These are phyloP conservation scores for Colletotrichum eremochloae DNA, from an alignment of 2,329 filamentous ascomycete genomes.

Conservation along the genomic window DNA sequence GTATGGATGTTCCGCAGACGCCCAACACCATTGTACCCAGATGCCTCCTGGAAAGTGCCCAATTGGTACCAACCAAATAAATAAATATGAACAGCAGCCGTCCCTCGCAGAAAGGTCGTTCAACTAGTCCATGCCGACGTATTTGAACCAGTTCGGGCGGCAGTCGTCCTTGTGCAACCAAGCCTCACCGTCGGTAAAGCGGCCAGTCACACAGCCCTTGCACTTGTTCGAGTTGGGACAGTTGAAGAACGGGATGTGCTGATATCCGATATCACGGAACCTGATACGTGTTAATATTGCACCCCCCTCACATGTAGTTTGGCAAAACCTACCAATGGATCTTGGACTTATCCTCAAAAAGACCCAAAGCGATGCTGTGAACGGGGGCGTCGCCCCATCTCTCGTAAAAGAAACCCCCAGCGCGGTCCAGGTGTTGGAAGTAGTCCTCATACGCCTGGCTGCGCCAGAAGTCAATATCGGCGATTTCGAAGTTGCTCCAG, in stretches of 20 bases:
- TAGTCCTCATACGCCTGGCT: conserved; percentile 93
- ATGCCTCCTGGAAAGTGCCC: conserved; percentile 35
- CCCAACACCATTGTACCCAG: conserved; percentile 41
- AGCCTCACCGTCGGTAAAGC: conserved; percentile 88
- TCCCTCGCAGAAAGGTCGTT: background rate
- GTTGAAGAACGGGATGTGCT: conserved; percentile 98
- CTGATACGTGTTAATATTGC: conserved; percentile 59
- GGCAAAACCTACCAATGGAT: conserved; percentile 85
- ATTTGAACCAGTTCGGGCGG: conserved; percentile 97
- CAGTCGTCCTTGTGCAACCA: conserved; percentile 94
- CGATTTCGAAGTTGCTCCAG: conserved; percentile 99
- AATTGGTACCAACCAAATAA: conserved; percentile 37
- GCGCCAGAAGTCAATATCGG: conserved; percentile 92
- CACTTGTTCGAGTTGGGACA: conserved; percentile 98
- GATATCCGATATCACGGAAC: conserved; percentile 99
- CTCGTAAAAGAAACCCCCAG: conserved; percentile 98
- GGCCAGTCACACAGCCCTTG: conserved; percentile 85
- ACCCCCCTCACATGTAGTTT: background rate
- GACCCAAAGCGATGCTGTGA: conserved; percentile 90
- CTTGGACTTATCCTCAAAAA: conserved; percentile 91
- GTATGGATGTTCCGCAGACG: conserved; percentile 40
- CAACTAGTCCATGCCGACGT: conserved; percentile 80
- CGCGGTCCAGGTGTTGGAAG: conserved; percentile 93
- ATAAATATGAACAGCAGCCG: conserved; percentile 33
- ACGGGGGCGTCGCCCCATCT: conserved; percentile 98